A percentile compares a stretch with the other conserved stretches of the same genome.
Evolutionary conservation across 768 basidiomycete genomes (phyloP).

Genomic region (Dacryopinax primogenitus): DNA sequence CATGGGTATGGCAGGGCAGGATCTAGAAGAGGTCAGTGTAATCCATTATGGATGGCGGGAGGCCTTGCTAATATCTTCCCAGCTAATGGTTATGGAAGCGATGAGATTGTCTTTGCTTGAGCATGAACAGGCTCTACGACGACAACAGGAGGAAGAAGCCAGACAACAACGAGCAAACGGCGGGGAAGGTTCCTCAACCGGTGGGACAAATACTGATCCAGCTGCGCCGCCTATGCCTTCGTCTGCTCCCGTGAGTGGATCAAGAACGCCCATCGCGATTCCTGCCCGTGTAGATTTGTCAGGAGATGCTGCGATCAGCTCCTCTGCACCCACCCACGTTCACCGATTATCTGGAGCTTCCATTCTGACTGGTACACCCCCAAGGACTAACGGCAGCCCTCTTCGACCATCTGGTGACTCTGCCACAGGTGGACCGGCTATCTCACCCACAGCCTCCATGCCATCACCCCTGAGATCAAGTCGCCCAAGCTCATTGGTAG

Average conservation of each 20-base stretch:
- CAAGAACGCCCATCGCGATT: neutral
- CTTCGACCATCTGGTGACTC: neutral
- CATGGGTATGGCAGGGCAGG: constrained; percentile 69
- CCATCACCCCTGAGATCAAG: neutral
- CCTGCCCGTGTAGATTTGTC: neutral
- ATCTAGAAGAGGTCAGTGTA: constrained; percentile 72
- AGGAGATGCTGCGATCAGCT: neutral
- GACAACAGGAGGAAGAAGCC: constrained; percentile 27
- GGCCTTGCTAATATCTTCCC: constrained; percentile 1
- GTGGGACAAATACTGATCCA: neutral
- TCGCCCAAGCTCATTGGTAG: neutral
- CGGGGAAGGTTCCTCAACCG: neutral
- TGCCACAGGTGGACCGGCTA: neutral
- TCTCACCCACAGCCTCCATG: neutral
- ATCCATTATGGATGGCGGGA: constrained; percentile 16
- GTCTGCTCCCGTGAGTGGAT: neutral
- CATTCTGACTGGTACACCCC: neutral
- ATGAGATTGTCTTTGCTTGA: constrained; percentile 91
- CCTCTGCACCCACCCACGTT: neutral
- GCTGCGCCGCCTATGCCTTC: neutral
- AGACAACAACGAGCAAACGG: constrained; percentile 2
- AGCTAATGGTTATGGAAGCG: constrained; percentile 99
- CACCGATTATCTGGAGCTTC: neutral
- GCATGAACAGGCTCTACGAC: constrained; percentile 81
- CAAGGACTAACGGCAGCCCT: neutral